phyloP scores from a whole-genome alignment of 2,329 filamentous ascomycete species.

The Talaromyces islandicus region DNA sequence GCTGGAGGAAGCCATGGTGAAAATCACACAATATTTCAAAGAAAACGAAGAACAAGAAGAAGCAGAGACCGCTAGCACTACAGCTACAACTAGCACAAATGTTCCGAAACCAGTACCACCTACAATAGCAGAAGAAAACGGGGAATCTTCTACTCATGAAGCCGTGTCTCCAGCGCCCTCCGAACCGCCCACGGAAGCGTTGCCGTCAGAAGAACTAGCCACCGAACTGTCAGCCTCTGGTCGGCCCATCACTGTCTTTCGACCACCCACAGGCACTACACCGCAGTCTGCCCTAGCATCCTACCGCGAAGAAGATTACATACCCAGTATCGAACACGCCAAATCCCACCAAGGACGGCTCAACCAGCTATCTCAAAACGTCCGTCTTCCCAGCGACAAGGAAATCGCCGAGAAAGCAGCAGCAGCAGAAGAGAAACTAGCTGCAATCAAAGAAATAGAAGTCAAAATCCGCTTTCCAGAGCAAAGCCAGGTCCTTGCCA shows the following conservation, averaged over 20 bases:
- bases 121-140: not conserved
- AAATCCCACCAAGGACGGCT: slow-evolving; percentile 72
- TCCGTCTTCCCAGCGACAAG: slow-evolving; percentile 71
- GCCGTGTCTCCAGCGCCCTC: not conserved
- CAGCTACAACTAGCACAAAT: slow-evolving; percentile 1
- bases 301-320: slow-evolving; percentile 69
- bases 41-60: slow-evolving; percentile 32
- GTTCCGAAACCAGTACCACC: not conserved
- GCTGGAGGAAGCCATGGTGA: slow-evolving; percentile 74
- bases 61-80: not conserved
- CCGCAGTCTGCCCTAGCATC: slow-evolving; percentile 66
- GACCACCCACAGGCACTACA: slow-evolving; percentile 66
- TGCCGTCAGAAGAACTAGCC: slow-evolving; percentile 8
- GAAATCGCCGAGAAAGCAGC: slow-evolving; percentile 68
- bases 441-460: slow-evolving; percentile 61
- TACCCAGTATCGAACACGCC: slow-evolving; percentile 77
- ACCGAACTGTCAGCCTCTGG: slow-evolving; percentile 36
- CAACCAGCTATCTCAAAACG: slow-evolving; percentile 70
- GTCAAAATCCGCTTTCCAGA: slow-evolving; percentile 86
- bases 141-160: not conserved
- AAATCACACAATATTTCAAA: slow-evolving; percentile 73
- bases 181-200: not conserved
- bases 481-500: slow-evolving; percentile 68
- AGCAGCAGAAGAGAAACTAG: slow-evolving; percentile 59
- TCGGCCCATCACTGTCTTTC: slow-evolving; percentile 61